Base-by-base conservation (phyloP, 768 basidiomycete genomes). In the Pleurotus ostreatus region DNA sequence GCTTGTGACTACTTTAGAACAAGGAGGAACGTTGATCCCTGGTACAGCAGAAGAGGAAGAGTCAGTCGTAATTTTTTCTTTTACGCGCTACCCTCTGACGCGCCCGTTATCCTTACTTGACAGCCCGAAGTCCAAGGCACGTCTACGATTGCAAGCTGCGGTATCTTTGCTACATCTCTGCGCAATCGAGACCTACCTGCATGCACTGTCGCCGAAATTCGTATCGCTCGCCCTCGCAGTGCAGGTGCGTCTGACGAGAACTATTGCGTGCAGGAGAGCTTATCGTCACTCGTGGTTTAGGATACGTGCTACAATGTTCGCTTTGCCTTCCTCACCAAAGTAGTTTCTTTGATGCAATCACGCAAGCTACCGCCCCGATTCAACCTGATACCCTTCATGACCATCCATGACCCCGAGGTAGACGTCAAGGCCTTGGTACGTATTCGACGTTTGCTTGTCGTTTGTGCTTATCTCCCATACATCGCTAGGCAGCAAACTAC, bases 221-320 rank as follows among this genome's bases (percentile, higher is more conserved):
- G 69, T 88, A 39, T 74, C 76, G 59, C 65, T 98, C 25, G 87
- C 88, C 0, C 75, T 92, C 41, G 81, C 82, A 0, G 79, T 89
- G 15, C 94, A 97, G 76, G 94, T 93, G 56, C 38, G 25, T 49
- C 22, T 5, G 13, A 15, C 48, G 5, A 18, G 13, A 7, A 26
- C 30, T 49, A 5, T 20, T 34, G 20, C 4, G 5, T 40, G 20
- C 55, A n/a, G 55, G 40, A 49, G 16, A 60, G 8, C 40, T 30
- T 37, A 48, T 55, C 9, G 46, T 18, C 15, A 49, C 11, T 43
- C 48, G 49, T 47, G 49, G 3, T 51, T 15, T 22, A 97, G 92
- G 96, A 99, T 63, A 76, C 92, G 0, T 92, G 87, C 64, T 97
- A 85, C 67, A 84, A 92, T 60, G 92, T 98, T 45, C 89, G 97